Base-by-base conservation (phyloP, 192 early-diverging fungal species). In the Phycomyces nitens region DNA sequence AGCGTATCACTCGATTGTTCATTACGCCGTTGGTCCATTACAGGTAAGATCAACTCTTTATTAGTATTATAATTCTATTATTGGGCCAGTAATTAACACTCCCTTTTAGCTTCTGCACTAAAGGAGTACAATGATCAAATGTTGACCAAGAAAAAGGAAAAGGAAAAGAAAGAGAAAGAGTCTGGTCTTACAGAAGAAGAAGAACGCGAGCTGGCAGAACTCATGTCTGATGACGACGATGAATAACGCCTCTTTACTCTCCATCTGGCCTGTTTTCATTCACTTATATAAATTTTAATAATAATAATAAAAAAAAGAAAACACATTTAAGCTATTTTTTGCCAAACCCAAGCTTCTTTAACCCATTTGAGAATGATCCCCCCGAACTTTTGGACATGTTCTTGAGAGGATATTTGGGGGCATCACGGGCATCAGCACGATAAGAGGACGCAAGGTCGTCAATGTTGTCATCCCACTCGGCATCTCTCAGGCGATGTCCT, bases 1-100 rank as follows among this genome's bases (percentile, higher is more conserved):
- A 89, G 91, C 14, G 88, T 82, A 16, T 89, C 91, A 0, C 71
- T 97, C 26, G 96, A 99, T 71, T 81, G 84, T 20, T 95, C 96
- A 1, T 71, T 99, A 38, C 87, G 94, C 42, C 71, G 61, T 16
- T 98, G 96, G 96, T 78, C 80, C 8, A 71, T 95, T n/a, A 64
- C 66, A 55, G 82, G 84, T 79, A 74, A 24, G n/a, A 18, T 27
- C 71, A 23, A 68, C 29, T 41, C 64, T 43, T 68, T 34, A 62
- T 66, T 44, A 29, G 58, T 1, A 27, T 62, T 21, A 20, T 60
- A 1, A 21, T 53, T 11, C 26, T 16, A 50, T 16, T 66, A 59
- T 14, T 62, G 55, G 22, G 71, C 69, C 40, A 11, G 53, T 23
- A 76, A 64, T n/a, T 64, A 70, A n/a, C n/a, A 81, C 11, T 56